Conservation (phyloP, 1,139 yeast species). For the Wickerhamomyces sp. region DNA sequence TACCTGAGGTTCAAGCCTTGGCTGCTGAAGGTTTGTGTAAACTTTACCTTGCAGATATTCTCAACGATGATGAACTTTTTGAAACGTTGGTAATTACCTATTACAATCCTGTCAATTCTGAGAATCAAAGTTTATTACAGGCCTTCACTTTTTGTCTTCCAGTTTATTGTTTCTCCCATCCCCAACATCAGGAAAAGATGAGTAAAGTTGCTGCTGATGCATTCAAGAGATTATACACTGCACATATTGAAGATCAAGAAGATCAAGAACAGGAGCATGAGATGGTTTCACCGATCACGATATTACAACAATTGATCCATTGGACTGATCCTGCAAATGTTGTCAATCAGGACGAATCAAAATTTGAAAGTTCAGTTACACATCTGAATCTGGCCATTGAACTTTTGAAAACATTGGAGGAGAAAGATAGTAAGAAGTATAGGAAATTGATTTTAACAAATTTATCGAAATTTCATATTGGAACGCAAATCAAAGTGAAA, state of each 20-base stretch:
- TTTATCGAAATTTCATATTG: conserved; percentile 40
- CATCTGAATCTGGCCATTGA: conserved; percentile 59
- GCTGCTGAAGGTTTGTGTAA: conserved; percentile 90
- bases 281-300: conserved; percentile 43
- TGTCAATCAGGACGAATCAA: conserved; percentile 45
- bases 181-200: conserved; percentile 65
- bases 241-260: conserved; percentile 32
- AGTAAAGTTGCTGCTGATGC: conserved; percentile 65
- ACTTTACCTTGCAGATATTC: conserved; percentile 70
- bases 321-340: conserved; percentile 85
- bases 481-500: conserved; percentile 23
- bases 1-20: conserved; percentile 66
- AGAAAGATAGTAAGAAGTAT: conserved; percentile 42
- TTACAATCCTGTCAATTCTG: conserved; percentile 61
- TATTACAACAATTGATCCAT: conserved; percentile 69
- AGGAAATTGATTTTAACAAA: conserved; percentile 53
- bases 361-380: conserved; percentile 36
- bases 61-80: conserved; percentile 64
- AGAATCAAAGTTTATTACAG: conserved; percentile 69
- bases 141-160: conserved; percentile 87
- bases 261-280: conserved; percentile 25
- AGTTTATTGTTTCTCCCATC: conserved; percentile 79
- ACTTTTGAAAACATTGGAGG: conserved; percentile 46
- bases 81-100: conserved; percentile 70
- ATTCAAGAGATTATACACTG: conserved; percentile 47